These are phyloP conservation scores for Aegilops speltoides DNA, from an alignment of 176 grass and related monocot species.

Conservation along the genomic window DNA sequence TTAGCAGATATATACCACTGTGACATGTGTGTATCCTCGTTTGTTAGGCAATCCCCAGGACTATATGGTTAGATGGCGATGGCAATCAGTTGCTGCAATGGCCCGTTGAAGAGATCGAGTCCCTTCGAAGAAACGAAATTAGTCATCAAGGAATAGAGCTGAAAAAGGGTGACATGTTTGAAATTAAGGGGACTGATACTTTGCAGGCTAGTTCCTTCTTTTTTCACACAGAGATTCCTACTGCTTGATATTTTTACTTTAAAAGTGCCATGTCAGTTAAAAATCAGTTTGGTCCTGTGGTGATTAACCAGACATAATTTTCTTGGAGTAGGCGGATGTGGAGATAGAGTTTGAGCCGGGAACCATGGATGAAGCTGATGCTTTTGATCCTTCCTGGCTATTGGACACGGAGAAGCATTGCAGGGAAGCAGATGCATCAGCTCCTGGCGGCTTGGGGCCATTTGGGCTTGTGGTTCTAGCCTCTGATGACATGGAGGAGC, in stretches of 20 bases:
- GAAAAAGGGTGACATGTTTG: neutral
- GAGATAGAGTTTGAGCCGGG: neutral
- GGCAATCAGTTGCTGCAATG: neutral
- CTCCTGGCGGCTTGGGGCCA: conserved; percentile 8
- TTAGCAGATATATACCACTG: neutral
- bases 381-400: conserved; percentile 7
- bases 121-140: neutral
- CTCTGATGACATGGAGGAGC: neutral
- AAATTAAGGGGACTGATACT: neutral
- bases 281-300: neutral
- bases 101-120: conserved; percentile 19
- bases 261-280: neutral
- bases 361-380: neutral
- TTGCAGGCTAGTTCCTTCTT: neutral
- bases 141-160: conserved; percentile 6
- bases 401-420: conserved; percentile 1
- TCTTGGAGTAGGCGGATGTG: neutral
- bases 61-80: neutral
- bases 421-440: conserved; percentile 17
- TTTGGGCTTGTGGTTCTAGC: conserved; percentile 8
- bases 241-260: neutral
- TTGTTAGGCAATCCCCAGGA: neutral
- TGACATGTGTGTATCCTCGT: neutral
- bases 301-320: neutral
- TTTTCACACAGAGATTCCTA: neutral